Conservation (phyloP, 495 filamentous ascomycete genomes). For the Penicillium alfredii region DNA sequence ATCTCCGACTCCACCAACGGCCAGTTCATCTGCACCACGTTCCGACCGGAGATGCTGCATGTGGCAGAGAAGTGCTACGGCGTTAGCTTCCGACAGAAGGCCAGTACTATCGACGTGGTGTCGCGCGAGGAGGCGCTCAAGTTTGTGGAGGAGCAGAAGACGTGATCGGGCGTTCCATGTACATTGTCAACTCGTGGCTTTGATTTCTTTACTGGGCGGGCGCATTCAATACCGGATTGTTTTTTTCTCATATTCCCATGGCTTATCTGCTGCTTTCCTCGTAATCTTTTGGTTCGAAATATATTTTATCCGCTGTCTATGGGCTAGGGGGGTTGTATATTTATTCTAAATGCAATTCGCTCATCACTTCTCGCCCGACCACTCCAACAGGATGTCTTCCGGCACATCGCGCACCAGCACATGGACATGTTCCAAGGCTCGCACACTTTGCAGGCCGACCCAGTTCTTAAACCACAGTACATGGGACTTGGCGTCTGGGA, state of each 20-base stretch:
- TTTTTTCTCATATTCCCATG: slow-evolving; percentile 4
- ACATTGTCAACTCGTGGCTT: slow-evolving; percentile 14
- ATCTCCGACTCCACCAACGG: slow-evolving; percentile 56
- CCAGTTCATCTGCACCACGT: slow-evolving; percentile 90
- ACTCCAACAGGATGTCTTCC: slow-evolving; percentile 52
- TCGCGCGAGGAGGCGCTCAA: slow-evolving; percentile 79
- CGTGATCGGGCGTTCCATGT: slow-evolving; percentile 16
- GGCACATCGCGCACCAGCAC: slow-evolving; percentile 59
- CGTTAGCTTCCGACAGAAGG: slow-evolving; percentile 89
- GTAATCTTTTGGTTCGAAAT: neutral
- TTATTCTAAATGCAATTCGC: slow-evolving; percentile 1
- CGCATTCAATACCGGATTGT: slow-evolving; percentile 8
- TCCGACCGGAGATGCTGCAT: slow-evolving; percentile 91
- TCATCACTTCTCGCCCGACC: slow-evolving; percentile 48
- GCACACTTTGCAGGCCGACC: slow-evolving; percentile 80
- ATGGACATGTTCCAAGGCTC: slow-evolving; percentile 73
- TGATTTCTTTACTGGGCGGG: slow-evolving; percentile 16
- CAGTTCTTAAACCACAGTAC: slow-evolving; percentile 96
- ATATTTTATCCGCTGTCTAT: neutral
- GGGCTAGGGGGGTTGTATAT: neutral
- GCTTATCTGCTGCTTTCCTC: neutral
- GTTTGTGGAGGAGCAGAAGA: slow-evolving; percentile 82
- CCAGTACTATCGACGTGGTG: slow-evolving; percentile 84
- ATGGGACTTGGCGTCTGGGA: slow-evolving; percentile 41
- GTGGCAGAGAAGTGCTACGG: slow-evolving; percentile 98